phyloP scores from a whole-genome alignment of 208 protist species.

The Tetramitus jugosus region DNA sequence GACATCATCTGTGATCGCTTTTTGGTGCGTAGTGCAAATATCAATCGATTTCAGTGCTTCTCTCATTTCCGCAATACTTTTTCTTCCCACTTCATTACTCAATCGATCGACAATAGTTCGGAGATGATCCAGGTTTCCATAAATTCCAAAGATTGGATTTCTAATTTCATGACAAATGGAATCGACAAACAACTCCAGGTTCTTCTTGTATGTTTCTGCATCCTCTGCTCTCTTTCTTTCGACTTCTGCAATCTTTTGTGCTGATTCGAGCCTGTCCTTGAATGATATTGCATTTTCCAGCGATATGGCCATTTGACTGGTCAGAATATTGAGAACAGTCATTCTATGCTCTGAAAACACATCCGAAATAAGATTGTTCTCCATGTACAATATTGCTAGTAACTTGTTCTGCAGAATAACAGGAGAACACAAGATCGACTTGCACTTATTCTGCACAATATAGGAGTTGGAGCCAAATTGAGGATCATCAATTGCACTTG shows the following conservation, averaged over 20 bases:
- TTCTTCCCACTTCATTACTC: not conserved
- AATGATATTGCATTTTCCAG: not conserved
- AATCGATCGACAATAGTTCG: not conserved
- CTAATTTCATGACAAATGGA: not conserved
- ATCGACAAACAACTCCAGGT: not conserved
- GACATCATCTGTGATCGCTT: not conserved
- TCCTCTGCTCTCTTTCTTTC: slow-evolving; percentile 1
- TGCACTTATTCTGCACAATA: not conserved
- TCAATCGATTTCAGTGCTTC: not conserved
- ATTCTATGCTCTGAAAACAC: not conserved
- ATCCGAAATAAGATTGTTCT: not conserved
- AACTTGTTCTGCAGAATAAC: not conserved
- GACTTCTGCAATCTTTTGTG: not conserved
- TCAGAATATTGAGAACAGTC: not conserved
- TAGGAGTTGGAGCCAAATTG: not conserved
- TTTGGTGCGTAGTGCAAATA: not conserved
- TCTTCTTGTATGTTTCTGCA: not conserved
- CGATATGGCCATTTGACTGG: not conserved
- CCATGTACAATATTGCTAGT: not conserved
- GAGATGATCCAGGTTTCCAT: not conserved
- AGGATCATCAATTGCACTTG: not conserved
- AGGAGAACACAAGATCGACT: not conserved
- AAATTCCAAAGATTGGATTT: not conserved
- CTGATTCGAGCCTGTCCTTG: not conserved
- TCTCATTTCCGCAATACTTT: not conserved